phyloP scores from a whole-genome alignment of 345 rosid genomes.

The Populus deltoides region DNA sequence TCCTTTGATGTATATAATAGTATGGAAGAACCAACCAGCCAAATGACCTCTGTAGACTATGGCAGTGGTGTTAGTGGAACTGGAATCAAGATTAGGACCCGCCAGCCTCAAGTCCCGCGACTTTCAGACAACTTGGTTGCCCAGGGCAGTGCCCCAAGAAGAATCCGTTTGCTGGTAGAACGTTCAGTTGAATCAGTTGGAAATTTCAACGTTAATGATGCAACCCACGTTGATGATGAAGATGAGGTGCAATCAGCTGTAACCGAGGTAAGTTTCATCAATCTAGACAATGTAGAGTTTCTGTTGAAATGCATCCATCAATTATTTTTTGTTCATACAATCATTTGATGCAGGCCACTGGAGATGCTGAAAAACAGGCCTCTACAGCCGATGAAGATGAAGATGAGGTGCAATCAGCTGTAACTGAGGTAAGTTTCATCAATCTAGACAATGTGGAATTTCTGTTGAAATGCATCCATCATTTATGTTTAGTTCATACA shows the following conservation, averaged over 20 bases:
- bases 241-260: conserved; percentile 40
- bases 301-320: neutral
- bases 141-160: conserved; percentile 69
- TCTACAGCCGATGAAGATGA: conserved; percentile 26
- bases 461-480: neutral
- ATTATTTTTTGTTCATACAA: neutral
- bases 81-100: conserved; percentile 51
- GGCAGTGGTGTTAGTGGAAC: conserved; percentile 30
- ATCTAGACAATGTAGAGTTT: neutral
- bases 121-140: conserved; percentile 17
- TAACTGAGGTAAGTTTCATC: conserved; percentile 42
- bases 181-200: neutral
- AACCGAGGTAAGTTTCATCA: conserved; percentile 41
- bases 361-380: conserved; percentile 17
- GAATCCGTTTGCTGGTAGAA: conserved; percentile 47
- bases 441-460: neutral
- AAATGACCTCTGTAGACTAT: conserved; percentile 27
- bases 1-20: conserved; percentile 30
- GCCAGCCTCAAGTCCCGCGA: conserved; percentile 33
- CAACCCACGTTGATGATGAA: conserved; percentile 28
- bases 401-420: conserved; percentile 42
- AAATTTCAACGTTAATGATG: conserved; percentile 14
- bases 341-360: conserved; percentile 29
- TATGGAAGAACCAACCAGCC: conserved; percentile 32
- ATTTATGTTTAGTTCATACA: neutral